These are phyloP conservation scores for Russula sp. DNA, from an alignment of 768 basidiomycete genomes.

Conservation along the genomic window DNA sequence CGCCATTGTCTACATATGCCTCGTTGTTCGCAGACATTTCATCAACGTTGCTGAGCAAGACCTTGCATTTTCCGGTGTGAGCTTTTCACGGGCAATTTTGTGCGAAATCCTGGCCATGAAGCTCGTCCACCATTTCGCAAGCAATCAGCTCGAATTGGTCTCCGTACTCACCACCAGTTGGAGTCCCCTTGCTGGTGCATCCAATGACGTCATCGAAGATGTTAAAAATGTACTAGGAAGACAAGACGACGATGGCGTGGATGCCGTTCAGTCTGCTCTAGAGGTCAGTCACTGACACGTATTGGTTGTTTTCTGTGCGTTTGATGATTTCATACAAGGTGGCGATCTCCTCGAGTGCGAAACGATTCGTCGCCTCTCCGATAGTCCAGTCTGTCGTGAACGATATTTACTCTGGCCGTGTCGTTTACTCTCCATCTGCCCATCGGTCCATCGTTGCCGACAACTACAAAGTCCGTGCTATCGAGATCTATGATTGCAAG, in stretches of 20 bases:
- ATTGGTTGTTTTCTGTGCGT: background rate
- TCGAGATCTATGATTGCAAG: constrained; percentile 62
- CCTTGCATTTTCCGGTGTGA: constrained; percentile 70
- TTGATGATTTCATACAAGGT: constrained; percentile 42
- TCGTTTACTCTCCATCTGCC: constrained; percentile 49
- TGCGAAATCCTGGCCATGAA: constrained; percentile 91
- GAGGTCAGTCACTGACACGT: constrained; percentile 49
- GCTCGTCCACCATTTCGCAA: constrained; percentile 65
- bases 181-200: constrained; percentile 78
- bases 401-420: constrained; percentile 78
- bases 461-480: constrained; percentile 76
- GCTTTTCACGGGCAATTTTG: constrained; percentile 61
- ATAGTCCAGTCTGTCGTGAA: constrained; percentile 83
- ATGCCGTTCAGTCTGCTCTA: constrained; percentile 72
- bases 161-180: constrained; percentile 76
- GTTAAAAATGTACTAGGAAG: constrained; percentile 53
- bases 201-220: constrained; percentile 54
- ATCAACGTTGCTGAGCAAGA: constrained; percentile 59
- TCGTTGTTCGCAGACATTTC: constrained; percentile 76
- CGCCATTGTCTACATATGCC: constrained; percentile 66
- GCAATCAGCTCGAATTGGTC: constrained; percentile 67
- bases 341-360: constrained; percentile 81
- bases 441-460: constrained; percentile 78
- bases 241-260: constrained; percentile 47
- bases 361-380: constrained; percentile 74